Conservation (phyloP, 495 filamentous ascomycete genomes). For the Aspergillus bridgeri region DNA sequence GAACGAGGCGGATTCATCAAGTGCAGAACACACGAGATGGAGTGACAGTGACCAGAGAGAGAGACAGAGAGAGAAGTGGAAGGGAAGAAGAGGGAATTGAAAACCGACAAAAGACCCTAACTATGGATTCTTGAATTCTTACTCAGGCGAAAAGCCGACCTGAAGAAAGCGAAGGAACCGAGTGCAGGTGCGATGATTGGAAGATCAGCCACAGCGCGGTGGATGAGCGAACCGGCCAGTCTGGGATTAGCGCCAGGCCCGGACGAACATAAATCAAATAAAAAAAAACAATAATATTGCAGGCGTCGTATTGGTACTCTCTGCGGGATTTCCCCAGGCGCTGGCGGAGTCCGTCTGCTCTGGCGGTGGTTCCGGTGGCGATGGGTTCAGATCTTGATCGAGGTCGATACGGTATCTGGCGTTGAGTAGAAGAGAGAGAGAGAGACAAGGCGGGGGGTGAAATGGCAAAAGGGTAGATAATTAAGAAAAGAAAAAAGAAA, state of each 20-base stretch:
- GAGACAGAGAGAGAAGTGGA: not conserved
- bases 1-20: not conserved
- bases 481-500: not conserved
- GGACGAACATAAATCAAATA: not conserved
- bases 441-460: not conserved
- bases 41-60: not conserved
- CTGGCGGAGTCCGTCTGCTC: not conserved
- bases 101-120: not conserved
- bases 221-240: not conserved
- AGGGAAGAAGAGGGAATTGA: not conserved
- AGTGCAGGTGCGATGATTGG: not conserved
- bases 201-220: not conserved
- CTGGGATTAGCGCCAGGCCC: not conserved
- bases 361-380: not conserved
- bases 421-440: not conserved
- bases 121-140: slow-evolving; percentile 1
- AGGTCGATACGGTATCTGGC: not conserved
- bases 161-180: not conserved
- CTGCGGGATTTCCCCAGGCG: slow-evolving; percentile 10
- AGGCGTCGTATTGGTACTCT: not conserved
- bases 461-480: not conserved
- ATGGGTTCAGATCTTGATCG: not conserved
- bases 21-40: too few relatives aligned
- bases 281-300: not conserved
- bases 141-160: slow-evolving; percentile 6